A percentile compares a stretch with the other conserved stretches of the same genome.
Evolutionary conservation across 2,329 filamentous ascomycete genomes (phyloP).

Genomic region (Microdochium bolleyi): DNA sequence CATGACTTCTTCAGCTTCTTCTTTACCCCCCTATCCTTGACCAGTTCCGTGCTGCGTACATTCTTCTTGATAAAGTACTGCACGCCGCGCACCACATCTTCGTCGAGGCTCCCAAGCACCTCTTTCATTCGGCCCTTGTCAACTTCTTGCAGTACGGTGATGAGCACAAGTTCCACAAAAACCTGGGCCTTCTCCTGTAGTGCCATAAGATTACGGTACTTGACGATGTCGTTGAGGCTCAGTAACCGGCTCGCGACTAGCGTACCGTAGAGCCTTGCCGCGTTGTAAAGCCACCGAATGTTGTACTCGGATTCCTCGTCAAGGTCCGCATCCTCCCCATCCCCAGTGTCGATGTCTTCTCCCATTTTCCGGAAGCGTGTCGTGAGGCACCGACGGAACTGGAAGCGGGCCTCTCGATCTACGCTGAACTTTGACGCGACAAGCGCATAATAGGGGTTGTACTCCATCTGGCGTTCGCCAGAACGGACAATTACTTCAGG

Average conservation of each 20-base stretch:
- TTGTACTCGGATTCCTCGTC: conserved; percentile 46
- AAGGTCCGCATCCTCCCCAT: conserved; percentile 55
- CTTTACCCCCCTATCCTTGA: conserved; percentile 37
- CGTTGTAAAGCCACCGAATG: conserved; percentile 40
- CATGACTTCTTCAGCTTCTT: conserved; percentile 39
- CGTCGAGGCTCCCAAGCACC: conserved; percentile 57
- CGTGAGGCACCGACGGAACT: conserved; percentile 83
- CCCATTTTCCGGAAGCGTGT: conserved; percentile 78
- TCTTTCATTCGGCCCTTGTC: conserved; percentile 50
- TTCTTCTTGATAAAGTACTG: conserved; percentile 75
- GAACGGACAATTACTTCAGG: conserved; percentile 84
- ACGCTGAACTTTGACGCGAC: conserved; percentile 72
- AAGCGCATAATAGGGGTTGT: conserved; percentile 91
- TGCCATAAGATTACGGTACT: conserved; percentile 71
- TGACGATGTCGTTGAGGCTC: conserved; percentile 38
- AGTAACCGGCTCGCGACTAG: conserved; percentile 38
- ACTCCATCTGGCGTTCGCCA: conserved; percentile 69
- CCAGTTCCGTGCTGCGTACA: conserved; percentile 56
- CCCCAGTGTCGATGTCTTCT: conserved; percentile 52
- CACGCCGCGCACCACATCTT: conserved; percentile 64
- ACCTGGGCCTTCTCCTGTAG: conserved; percentile 67
- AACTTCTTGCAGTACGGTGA: conserved; percentile 64
- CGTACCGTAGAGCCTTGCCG: conserved; percentile 45
- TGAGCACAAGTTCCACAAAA: conserved; percentile 75
- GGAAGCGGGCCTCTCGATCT: conserved; percentile 69